These are phyloP conservation scores for Pseudoscleropodium purum DNA, from an alignment of 225 moss, liverwort and hornwort genomes.

Conservation along the genomic window DNA sequence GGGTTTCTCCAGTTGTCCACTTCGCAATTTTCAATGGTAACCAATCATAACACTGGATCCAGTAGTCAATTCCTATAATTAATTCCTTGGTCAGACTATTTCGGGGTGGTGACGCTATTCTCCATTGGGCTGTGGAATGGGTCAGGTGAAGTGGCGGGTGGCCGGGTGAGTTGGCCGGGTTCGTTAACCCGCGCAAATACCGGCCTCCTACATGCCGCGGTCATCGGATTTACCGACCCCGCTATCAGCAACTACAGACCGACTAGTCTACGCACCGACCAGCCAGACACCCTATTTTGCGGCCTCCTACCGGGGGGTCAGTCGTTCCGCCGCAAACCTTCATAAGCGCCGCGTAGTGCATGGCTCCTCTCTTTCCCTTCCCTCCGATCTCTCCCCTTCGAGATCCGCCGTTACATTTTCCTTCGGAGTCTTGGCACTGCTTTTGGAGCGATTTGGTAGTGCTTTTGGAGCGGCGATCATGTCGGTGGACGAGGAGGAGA, in stretches of 20 bases:
- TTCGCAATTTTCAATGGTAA: neutral
- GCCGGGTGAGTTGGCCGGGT: neutral
- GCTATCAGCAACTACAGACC: neutral
- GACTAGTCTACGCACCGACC: neutral
- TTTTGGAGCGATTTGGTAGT: neutral
- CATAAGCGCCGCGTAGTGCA: neutral
- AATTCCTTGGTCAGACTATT: neutral
- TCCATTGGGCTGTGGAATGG: neutral
- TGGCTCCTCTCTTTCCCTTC: neutral
- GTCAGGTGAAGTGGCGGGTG: neutral
- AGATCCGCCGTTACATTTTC: neutral
- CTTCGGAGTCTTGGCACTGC: neutral
- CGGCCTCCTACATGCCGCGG: neutral
- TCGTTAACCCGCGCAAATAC: neutral
- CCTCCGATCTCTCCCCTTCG: neutral
- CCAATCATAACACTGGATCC: neutral
- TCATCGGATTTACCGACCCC: slow-evolving; percentile 5
- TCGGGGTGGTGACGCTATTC: neutral
- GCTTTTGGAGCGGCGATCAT: neutral
- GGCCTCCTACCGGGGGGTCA: neutral
- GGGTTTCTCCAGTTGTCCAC: neutral
- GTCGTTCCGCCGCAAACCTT: neutral
- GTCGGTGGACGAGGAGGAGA: slow-evolving; percentile 20
- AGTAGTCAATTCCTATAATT: no score
- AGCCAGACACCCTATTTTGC: neutral